Base-by-base conservation (phyloP, 2,329 filamentous ascomycete species). In the Mycosphaerelloides madeirae region DNA sequence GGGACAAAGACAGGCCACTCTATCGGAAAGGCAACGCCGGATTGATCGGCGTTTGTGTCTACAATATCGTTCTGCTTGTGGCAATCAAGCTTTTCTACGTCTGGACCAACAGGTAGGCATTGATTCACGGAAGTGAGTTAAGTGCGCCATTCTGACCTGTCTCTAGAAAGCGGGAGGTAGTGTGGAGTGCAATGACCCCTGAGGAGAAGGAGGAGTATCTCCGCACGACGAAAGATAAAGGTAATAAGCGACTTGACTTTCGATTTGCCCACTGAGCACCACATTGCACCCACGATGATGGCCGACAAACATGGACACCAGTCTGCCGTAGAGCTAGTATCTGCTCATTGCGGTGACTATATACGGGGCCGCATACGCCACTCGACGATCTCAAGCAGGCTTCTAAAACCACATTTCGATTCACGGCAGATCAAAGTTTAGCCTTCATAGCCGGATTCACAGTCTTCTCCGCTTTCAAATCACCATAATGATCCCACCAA, bases 41-140 rank as follows among this genome's bases (percentile, higher is more conserved):
- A 0, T 59, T 81, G 1, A 68, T 83, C 40, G 71, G 59, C 0
- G 70, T 81, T 39, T 71, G 70, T 32, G 50, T 69, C 1, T 62
- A 73, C 16, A 73, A 75, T 78, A 82, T 50, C 70, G 70, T 41
- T 77, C 77, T 72, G 0, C 58, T 81, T 1, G 67, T 83, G 39
- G 71, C 59, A 0, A 70, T 81, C 38, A 70, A 69, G 29, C 51
- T 70, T 1, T 63, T 73, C 16, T 73, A 76, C 19, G 72, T 83
- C 9, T 57, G 67, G 0, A 48, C 79, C 0, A 78, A 79, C 49
- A 43, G 77, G 4, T 59, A 65, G 0, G 69, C 75, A 1, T 80
- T 80, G 57, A 41, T 68, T 0, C 81, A 76, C 52, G 81, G 81
- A 18, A 6, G 6, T 6, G 11, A 19, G 33, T 18, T 8, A 12